These are phyloP conservation scores for Leccinum truebloodii DNA, from an alignment of 768 basidiomycete species.

Conservation along the genomic window DNA sequence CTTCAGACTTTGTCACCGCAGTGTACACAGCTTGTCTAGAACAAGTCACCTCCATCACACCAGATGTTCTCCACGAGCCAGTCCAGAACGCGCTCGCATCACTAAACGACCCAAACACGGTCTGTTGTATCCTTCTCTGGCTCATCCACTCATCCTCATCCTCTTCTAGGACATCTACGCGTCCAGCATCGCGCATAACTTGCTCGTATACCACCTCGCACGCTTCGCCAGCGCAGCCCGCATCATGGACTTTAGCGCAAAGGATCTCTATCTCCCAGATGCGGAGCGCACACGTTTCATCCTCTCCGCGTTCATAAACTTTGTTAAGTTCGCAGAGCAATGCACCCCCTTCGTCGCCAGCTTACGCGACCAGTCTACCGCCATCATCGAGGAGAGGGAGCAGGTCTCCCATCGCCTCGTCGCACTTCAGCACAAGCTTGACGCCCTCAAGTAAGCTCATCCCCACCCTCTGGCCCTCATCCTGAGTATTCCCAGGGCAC, in stretches of 20 bases:
- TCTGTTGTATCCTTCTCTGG: slow-evolving; percentile 33
- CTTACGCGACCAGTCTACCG: slow-evolving; percentile 60
- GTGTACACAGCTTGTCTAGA: slow-evolving; percentile 73
- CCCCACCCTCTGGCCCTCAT: background rate
- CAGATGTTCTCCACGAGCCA: slow-evolving; percentile 59
- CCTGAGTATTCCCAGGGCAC: slow-evolving; percentile 42
- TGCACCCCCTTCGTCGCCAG: slow-evolving; percentile 60
- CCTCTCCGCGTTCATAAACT: slow-evolving; percentile 90
- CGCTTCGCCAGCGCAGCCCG: slow-evolving; percentile 74
- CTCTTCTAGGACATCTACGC: slow-evolving; percentile 62
- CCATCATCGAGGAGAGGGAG: slow-evolving; percentile 62
- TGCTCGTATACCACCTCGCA: slow-evolving; percentile 72
- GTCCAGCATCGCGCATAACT: slow-evolving; percentile 56
- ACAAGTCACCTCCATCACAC: slow-evolving; percentile 65
- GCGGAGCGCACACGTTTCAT: slow-evolving; percentile 70
- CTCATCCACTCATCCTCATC: background rate
- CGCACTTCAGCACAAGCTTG: slow-evolving; percentile 53
- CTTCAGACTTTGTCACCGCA: slow-evolving; percentile 66
- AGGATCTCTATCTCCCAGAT: slow-evolving; percentile 74
- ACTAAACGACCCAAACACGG: slow-evolving; percentile 55
- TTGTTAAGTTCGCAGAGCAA: slow-evolving; percentile 86
- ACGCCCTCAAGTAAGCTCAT: slow-evolving; percentile 52
- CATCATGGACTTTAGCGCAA: slow-evolving; percentile 74
- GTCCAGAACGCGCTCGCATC: slow-evolving; percentile 54
- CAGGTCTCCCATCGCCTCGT: slow-evolving; percentile 49